Percentiles rank a stretch among this genome's conserved stretches.
phyloP scores from a whole-genome alignment of 2,329 filamentous ascomycete species.

The Plectosphaerella cucumerina region DNA sequence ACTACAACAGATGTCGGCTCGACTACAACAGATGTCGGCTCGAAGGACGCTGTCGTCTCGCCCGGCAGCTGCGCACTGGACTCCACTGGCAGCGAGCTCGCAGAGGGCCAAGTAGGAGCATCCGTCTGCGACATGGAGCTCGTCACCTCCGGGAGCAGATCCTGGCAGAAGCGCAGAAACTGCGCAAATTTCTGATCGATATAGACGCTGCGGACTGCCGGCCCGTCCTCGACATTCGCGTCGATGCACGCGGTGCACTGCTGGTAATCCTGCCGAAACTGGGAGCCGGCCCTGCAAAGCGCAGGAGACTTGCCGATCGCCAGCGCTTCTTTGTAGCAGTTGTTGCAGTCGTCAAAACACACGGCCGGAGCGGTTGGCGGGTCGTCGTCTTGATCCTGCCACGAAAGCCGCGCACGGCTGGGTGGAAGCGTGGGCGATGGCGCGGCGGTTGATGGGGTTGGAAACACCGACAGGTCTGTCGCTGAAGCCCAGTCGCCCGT shows the following conservation, averaged over 20 bases:
- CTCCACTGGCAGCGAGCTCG: too few relatives aligned
- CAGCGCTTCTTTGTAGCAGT: slow-evolving; percentile 40
- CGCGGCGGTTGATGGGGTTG: too few relatives aligned
- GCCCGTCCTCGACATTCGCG: slow-evolving; percentile 11
- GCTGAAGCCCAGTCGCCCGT: slow-evolving; percentile 54
- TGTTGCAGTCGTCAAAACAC: slow-evolving; percentile 52
- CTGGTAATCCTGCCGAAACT: slow-evolving; percentile 31
- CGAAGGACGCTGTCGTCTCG: too few relatives aligned
- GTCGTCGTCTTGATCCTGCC: slow-evolving; percentile 13
- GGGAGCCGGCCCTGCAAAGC: slow-evolving; percentile 39
- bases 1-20: too few relatives aligned
- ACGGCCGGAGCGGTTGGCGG: slow-evolving; percentile 26
- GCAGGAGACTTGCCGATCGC: slow-evolving; percentile 36
- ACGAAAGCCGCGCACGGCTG: neutral
- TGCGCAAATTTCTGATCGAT: slow-evolving; percentile 33
- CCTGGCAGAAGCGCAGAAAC: slow-evolving; percentile 40
- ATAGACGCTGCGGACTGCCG: slow-evolving; percentile 23
- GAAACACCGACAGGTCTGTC: slow-evolving; percentile 35
- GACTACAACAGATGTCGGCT: too few relatives aligned
- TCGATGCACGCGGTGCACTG: slow-evolving; percentile 40
- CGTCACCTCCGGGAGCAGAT: neutral
- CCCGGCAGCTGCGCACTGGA: too few relatives aligned
- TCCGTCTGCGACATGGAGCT: neutral
- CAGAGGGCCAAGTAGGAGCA: too few relatives aligned
- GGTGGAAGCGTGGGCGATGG: slow-evolving; percentile 10